Evolutionary conservation across 2,329 filamentous ascomycete species (phyloP), one percentile per base, ranked within the genome.

Genomic region (Fusarium haematococcum): DNA sequence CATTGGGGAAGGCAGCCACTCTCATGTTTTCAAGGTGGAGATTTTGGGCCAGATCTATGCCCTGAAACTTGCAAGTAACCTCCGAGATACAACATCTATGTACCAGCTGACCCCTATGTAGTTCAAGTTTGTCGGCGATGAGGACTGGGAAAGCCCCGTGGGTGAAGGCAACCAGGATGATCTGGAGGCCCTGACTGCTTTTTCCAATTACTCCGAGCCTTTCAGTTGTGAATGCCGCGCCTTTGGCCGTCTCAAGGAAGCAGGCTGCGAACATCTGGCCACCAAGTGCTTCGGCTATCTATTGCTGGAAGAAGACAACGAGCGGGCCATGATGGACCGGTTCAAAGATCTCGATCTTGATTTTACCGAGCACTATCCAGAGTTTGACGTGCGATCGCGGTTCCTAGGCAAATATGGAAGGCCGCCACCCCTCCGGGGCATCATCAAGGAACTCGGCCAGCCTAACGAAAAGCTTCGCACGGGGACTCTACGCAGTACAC

Each of bases 211-310:
- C 20, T 23, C 57, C 1, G 37, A 59, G 18, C 37, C 57, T 4
- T 43, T 59, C 18, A 41, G 16, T 13, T 16, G 57, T 18, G 37
- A 32, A 18, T 66, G 27, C 7, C 58, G 58, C 25, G 63, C 58
- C 23, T 66, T 35, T 33, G 58, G 63, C 13, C 20, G 63, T 6
- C 59, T 66, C 9, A 45, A 43, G n/a, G 64, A 66, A 37, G 60
- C 33, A 5, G 59, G 27, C 35, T 30, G 50, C 59, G 64, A 64
- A 20, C 33, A 64, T 11, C 25, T 64, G 13, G 64, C 64, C 39
- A 35, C 11, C 25, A 63, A 27, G 45, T 66, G 63, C 45, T 54
- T 63, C 20, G 63, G 63, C 18, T 66, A 64, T 13, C 9, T 66
- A 2, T 27, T 66, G 10, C 27, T 66, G 23, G 59, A 66, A 25